Evolutionary conservation across 208 protist species (phyloP).

Genomic region (Lotmaria passim): DNA sequence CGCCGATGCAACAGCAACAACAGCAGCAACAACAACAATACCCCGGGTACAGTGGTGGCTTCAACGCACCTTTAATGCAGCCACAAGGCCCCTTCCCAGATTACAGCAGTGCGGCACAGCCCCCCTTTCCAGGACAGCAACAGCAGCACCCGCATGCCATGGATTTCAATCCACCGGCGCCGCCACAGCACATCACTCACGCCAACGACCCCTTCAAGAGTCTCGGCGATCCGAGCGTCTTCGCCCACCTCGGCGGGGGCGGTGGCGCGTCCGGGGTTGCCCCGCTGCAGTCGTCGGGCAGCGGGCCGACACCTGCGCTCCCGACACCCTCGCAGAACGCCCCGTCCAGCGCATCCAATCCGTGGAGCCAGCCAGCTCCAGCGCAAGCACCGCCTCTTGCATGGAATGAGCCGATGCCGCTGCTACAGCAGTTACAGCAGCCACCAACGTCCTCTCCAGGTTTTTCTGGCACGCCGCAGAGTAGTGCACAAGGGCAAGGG

Average conservation of each 20-base stretch:
- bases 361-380: not conserved
- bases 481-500: not conserved
- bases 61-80: conserved; percentile 1
- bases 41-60: not conserved
- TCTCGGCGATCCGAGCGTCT: conserved; percentile 3
- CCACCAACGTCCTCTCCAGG: not conserved
- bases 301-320: not conserved
- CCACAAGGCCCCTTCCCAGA: not conserved
- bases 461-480: not conserved
- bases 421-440: conserved; percentile 31
- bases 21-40: conserved; percentile 24
- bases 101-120: not conserved
- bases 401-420: conserved; percentile 5
- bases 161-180: not conserved
- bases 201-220: conserved; percentile 16
- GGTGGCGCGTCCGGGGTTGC: not conserved
- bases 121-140: conserved; percentile 6
- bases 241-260: conserved; percentile 24
- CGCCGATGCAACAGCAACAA: conserved; percentile 5
- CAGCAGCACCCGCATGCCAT: conserved; percentile 1
- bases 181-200: not conserved
- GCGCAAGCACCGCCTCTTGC: conserved; percentile 2
- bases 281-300: conserved; percentile 1
- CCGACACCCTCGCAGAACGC: not conserved
- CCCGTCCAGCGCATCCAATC: not conserved